Percentiles rank a stretch among this genome's conserved stretches.
These are phyloP conservation scores for Solanum clarkiae DNA, from an alignment of 257 asterid genomes.

Conservation along the genomic window DNA sequence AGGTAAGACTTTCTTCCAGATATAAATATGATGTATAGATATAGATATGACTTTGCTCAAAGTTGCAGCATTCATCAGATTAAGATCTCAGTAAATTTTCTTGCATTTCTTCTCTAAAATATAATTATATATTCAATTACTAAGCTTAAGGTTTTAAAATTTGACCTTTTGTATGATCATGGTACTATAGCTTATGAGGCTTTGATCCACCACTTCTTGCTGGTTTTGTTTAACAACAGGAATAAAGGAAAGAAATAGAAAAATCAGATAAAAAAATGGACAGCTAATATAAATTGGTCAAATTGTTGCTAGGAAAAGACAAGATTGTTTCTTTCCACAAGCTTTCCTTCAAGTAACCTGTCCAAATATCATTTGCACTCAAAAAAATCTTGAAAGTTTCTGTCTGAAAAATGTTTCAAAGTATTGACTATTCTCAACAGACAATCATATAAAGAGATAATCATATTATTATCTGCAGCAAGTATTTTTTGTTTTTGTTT, in stretches of 20 bases:
- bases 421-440: neutral
- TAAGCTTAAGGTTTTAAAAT: neutral
- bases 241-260: too few species aligned
- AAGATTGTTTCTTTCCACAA: neutral
- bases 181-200: neutral
- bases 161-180: neutral
- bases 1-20: too few species aligned
- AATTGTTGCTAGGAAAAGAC: neutral
- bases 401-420: neutral
- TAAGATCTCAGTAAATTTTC: neutral
- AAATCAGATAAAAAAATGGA: neutral
- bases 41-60: neutral
- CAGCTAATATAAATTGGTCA: neutral
- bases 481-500: neutral
- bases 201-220: neutral
- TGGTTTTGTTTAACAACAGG: too few species aligned
- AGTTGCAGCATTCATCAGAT: neutral
- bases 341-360: neutral
- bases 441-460: neutral
- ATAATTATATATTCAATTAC: neutral
- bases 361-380: neutral
- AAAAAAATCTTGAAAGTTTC: neutral
- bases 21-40: too few species aligned
- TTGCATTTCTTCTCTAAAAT: neutral
- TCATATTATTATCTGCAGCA: neutral